Evolutionary conservation across 306 rosid species (phyloP), one percentile per base, ranked within the genome.

Genomic region (Quercus dentata): DNA sequence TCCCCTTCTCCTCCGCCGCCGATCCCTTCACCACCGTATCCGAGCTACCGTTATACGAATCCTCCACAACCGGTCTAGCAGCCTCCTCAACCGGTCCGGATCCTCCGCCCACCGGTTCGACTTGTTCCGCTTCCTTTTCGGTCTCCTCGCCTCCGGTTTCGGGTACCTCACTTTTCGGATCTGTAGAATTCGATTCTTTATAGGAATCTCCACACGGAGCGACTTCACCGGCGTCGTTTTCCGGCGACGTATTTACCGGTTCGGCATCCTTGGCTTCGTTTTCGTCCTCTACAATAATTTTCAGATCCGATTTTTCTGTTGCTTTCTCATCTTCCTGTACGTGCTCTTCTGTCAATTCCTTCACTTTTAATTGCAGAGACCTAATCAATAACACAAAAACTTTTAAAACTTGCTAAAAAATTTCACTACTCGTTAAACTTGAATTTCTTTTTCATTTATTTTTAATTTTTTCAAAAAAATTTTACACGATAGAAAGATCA

Each of bases 401-500:
- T 13, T 58, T 4, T 28, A 10, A 59, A 59, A n/a, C 27, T 27
- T 19, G 27, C 4, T 27, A 55, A 19, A 61, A n/a, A 71, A 9
- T 5, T 1, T 30, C 4, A 52, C 28, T 5, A 19, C 46, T 38
- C 46, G 46, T 7, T 38, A 38, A 38, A 38, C 46, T 38, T 38
- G 11, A 38, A 38, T 38, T 38, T 38, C 11, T 38, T 38, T 38
- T 38, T 6, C 0, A 0, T 35, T 35, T 35, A 1, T 38, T 7
- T 38, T 12, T 17, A 41, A 55, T 7, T 38, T 38, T 38, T 38
- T 38, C 8, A 28, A 31, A 31, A 38, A 38, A 38, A 0, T 72
- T n/a, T 71, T 76, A 82, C 85, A 64, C 85, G 51, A 82, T 78
- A 35, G 82, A 77, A 71, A 17, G 51, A 49, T 82, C 85, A 65